Evolutionary conservation across 2,329 filamentous ascomycete species (phyloP).

Genomic region (Colletotrichum paranaense): DNA sequence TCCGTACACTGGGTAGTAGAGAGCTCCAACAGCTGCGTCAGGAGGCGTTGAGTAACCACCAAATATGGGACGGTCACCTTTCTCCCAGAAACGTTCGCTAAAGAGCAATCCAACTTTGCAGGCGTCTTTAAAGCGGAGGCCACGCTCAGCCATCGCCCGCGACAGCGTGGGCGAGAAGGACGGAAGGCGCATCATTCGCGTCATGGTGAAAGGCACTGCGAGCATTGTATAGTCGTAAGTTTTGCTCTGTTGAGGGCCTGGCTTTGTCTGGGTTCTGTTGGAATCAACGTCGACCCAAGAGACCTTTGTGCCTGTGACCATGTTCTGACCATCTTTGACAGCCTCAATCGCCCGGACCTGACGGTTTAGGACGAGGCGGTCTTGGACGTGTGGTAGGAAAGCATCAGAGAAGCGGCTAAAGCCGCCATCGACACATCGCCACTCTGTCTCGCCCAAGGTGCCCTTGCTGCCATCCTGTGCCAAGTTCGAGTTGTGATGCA

Average conservation of each 20-base stretch:
- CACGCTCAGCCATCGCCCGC: constrained; percentile 51
- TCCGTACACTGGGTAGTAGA: constrained; percentile 72
- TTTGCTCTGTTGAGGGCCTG: constrained; percentile 52
- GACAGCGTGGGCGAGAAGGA: constrained; percentile 45
- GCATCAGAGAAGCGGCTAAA: constrained; percentile 68
- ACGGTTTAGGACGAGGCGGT: constrained; percentile 65
- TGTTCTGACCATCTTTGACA: background rate
- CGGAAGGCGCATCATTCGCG: constrained; percentile 59
- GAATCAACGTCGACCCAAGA: constrained; percentile 59
- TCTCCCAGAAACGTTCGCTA: constrained; percentile 66
- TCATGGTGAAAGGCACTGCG: constrained; percentile 68
- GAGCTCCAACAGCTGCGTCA: constrained; percentile 66
- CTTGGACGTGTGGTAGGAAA: constrained; percentile 69
- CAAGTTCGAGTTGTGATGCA: constrained; percentile 47
- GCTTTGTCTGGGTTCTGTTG: constrained; percentile 45
- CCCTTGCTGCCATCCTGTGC: constrained; percentile 42
- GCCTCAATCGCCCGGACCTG: constrained; percentile 68
- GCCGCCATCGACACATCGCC: constrained; percentile 41
- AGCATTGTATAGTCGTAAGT: constrained; percentile 72
- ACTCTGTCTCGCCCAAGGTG: constrained; percentile 39
- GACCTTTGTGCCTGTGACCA: constrained; percentile 25
- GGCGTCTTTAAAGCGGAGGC: constrained; percentile 49
- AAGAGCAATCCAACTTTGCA: constrained; percentile 73
- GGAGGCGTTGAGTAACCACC: constrained; percentile 68
- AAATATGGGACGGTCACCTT: constrained; percentile 59